Evolutionary conservation across 2,329 filamentous ascomycete species (phyloP), one percentile per base, ranked within the genome.

Genomic region (Balansia obtecta): DNA sequence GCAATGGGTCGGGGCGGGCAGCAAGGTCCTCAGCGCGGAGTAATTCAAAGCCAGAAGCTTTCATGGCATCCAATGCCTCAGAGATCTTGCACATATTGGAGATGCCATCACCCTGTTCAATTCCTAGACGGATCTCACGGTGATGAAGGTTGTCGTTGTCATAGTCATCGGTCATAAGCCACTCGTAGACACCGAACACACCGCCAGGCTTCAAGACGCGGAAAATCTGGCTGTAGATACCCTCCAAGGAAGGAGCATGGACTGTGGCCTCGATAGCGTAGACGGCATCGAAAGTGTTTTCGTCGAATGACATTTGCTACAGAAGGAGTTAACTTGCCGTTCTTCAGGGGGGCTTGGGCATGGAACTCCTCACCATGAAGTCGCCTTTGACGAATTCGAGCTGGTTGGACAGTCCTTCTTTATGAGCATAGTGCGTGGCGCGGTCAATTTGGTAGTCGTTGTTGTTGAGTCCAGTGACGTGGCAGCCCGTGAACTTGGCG

Each of bases 361-460:
- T 27, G 27, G 8, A 6, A 27, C 27, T 27, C 27, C 52, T 50
- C 56, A 79, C 76, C 91, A 97, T 97, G 68, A 98, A 98, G 64
- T 97, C 91, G 49, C 90, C 91, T 79, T 97, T 96, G 64, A 88
- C 85, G 61, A 88, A 97, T 55, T 77, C 77, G 58, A 95, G 73
- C 72, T 95, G 88, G 62, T 87, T 69, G 1, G 83, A 77, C 48
- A 97, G 74, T 48, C 84, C 83, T 70, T 95, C 88, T 69, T 88
- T 88, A 54, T 77, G 70, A 2, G 90, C 88, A 65, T 96, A 95
- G 50, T 77, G 75, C 13, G 82, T 89, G n/a, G 90, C 91, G 57
- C 93, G 87, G 66, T 96, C 81, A 58, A 97, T 95, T 73, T 97
- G 93, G 75, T 98, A 98, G 72, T 96, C 88, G 70, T 97, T 97